Conservation (phyloP, 169 alveolate species). For the Neospora caninum region DNA sequence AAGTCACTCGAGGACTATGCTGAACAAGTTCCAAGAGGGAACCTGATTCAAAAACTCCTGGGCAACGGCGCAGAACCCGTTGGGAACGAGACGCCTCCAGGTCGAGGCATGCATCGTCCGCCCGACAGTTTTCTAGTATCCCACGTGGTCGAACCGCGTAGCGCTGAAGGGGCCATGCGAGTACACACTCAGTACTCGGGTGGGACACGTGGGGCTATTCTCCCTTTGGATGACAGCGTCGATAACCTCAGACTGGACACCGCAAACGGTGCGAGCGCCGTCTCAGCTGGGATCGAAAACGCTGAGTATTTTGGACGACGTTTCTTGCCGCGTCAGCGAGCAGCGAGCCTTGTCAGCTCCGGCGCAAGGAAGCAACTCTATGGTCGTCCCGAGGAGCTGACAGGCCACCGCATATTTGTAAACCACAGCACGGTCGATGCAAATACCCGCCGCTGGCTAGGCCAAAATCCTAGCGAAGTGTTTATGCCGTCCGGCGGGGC, state of each 20-base stretch:
- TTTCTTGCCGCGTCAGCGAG: neutral
- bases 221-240: too few relatives aligned
- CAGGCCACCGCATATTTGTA: neutral
- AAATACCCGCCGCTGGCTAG: neutral
- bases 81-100: too few relatives aligned
- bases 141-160: too few relatives aligned
- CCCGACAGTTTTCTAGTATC: too few relatives aligned
- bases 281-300: neutral
- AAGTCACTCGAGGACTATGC: neutral
- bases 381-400: neutral
- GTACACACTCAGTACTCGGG: too few relatives aligned
- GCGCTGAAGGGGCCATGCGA: too few relatives aligned
- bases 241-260: too few relatives aligned
- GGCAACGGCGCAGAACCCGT: too few relatives aligned
- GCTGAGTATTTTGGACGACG: neutral
- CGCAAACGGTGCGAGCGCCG: too few relatives aligned
- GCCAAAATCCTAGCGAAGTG: neutral
- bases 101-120: too few relatives aligned
- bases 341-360: neutral
- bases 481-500: neutral
- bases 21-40: neutral
- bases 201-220: too few relatives aligned
- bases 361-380: neutral
- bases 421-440: neutral
- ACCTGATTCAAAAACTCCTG: too few relatives aligned